A percentile compares a stretch with the other conserved stretches of the same genome.
These are phyloP conservation scores for Cystobasidiaceae sp. DNA, from an alignment of 1,284 basidiomycete genomes.

Conservation along the genomic window DNA sequence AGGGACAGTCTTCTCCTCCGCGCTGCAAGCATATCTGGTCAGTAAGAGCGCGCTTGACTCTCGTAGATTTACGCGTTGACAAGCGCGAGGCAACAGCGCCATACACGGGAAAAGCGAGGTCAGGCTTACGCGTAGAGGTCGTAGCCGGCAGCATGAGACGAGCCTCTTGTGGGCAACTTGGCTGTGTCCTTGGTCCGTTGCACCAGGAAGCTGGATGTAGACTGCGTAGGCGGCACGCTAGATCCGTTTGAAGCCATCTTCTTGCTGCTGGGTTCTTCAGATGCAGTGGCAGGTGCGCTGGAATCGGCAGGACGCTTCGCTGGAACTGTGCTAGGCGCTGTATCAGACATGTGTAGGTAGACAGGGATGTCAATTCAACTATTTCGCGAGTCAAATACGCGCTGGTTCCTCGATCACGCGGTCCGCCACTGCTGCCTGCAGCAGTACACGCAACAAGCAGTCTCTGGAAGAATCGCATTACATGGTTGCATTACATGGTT, in stretches of 20 bases:
- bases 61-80: background rate
- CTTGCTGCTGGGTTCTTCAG: background rate
- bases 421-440: too few species aligned
- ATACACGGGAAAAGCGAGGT: background rate
- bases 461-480: too few species aligned
- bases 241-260: slow-evolving; percentile 3
- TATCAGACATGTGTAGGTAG: too few species aligned
- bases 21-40: slow-evolving; percentile 48
- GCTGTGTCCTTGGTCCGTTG: slow-evolving; percentile 79
- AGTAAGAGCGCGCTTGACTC: background rate
- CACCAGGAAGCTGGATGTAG: slow-evolving; percentile 58
- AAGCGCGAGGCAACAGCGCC: background rate
- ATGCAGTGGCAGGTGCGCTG: too few species aligned
- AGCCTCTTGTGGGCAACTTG: slow-evolving; percentile 79
- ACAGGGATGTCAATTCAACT: too few species aligned
- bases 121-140: slow-evolving; percentile 75
- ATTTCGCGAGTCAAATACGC: too few species aligned
- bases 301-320: too few species aligned
- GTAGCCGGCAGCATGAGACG: slow-evolving; percentile 80
- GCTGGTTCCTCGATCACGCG: too few species aligned
- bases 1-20: slow-evolving; percentile 70
- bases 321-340: too few species aligned
- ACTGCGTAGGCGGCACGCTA: background rate
- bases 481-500: too few species aligned
- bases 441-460: too few species aligned